A percentile compares a stretch with the other conserved stretches of the same genome.
phyloP scores from a whole-genome alignment of 192 early-diverging fungal species.

The Lunasporangiospora selenospora region DNA sequence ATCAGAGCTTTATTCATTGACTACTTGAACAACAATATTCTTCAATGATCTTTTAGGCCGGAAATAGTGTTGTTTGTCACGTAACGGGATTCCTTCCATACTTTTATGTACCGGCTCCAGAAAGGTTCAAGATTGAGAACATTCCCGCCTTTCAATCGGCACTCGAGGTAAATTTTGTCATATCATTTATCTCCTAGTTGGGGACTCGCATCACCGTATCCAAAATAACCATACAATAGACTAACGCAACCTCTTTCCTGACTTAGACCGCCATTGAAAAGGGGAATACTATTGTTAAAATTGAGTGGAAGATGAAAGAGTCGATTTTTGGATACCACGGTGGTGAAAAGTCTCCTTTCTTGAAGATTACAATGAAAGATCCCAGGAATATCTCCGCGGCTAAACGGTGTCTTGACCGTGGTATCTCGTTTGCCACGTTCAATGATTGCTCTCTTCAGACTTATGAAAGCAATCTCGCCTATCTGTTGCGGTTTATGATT shows the following conservation, averaged over 20 bases:
- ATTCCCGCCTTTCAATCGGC: constrained; percentile 56
- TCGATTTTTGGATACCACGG: constrained; percentile 90
- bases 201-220: background rate
- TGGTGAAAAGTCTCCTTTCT: constrained; percentile 77
- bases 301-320: constrained; percentile 81
- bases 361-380: constrained; percentile 76
- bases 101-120: constrained; percentile 94
- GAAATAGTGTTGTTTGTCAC: constrained; percentile 91
- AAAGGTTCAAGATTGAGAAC: constrained; percentile 69
- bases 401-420: constrained; percentile 33
- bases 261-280: constrained; percentile 44
- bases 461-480: constrained; percentile 92
- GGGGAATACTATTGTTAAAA: constrained; percentile 53
- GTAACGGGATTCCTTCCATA: constrained; percentile 92
- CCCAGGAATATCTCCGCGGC: constrained; percentile 47
- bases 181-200: background rate
- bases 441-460: constrained; percentile 47
- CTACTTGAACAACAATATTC: too few relatives aligned
- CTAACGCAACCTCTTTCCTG: constrained; percentile 23
- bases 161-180: constrained; percentile 59
- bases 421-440: constrained; percentile 40
- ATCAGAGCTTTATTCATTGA: background rate
- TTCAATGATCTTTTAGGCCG: constrained; percentile 67
- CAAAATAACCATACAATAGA: constrained; percentile 21
- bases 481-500: constrained; percentile 94